Evolutionary conservation across 1,284 basidiomycete genomes (phyloP).

Genomic region (Ustilago hordei): DNA sequence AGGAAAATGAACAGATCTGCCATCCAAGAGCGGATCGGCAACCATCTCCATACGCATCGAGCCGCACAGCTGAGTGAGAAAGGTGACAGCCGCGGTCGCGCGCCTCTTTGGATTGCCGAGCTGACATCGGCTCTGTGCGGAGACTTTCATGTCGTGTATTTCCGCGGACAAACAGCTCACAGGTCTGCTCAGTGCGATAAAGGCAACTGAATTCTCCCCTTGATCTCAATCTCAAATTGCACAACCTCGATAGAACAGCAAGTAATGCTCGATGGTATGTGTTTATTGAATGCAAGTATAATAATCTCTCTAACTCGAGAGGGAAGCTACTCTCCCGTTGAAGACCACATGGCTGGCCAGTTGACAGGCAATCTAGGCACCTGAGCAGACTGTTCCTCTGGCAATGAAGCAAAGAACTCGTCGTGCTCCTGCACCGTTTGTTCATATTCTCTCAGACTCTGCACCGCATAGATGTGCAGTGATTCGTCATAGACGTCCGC

Average conservation of each 20-base stretch:
- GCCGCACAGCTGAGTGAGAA: neutral
- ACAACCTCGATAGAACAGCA: neutral
- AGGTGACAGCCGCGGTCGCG: neutral
- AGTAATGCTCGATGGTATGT: neutral
- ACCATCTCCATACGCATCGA: neutral
- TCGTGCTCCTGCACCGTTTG: conserved; percentile 66
- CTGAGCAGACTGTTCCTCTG: conserved; percentile 44
- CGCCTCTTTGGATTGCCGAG: conserved; percentile 2
- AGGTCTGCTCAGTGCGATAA: too few relatives aligned
- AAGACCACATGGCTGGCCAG: conserved; percentile 56
- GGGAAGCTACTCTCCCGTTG: conserved; percentile 33
- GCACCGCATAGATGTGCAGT: conserved; percentile 64
- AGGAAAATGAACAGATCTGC: neutral
- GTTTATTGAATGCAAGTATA: neutral
- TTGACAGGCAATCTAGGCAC: conserved; percentile 61
- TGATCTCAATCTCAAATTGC: too few relatives aligned
- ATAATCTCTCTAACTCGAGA: neutral
- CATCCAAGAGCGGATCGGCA: neutral
- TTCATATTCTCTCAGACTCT: conserved; percentile 63
- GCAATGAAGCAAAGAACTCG: conserved; percentile 57
- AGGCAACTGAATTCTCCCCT: too few relatives aligned
- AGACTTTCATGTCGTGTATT: neutral
- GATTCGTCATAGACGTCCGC: conserved; percentile 47
- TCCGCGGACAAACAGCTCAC: conserved; percentile 4
- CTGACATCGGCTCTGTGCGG: neutral